A percentile compares a stretch with the other conserved stretches of the same genome.
phyloP scores from a whole-genome alignment of 1,284 basidiomycete genomes.

The Ceratobasidium sp. region DNA sequence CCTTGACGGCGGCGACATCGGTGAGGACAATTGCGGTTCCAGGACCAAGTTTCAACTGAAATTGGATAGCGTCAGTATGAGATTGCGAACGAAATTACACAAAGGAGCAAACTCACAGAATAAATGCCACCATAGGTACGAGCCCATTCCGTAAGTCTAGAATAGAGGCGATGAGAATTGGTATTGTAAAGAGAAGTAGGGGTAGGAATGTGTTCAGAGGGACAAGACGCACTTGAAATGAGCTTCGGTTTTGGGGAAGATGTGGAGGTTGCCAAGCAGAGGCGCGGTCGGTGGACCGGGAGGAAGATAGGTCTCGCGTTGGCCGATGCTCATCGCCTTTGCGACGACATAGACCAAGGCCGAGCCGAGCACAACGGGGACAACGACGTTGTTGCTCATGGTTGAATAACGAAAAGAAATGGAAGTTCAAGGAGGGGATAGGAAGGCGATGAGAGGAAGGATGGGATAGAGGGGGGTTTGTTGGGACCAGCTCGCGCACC shows the following conservation, averaged over 20 bases:
- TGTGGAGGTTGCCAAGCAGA: conserved; percentile 49
- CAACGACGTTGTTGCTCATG: neutral
- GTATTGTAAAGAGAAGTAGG: neutral
- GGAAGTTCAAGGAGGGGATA: neutral
- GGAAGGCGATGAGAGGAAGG: neutral
- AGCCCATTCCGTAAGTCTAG: conserved; percentile 48
- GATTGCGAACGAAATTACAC: neutral
- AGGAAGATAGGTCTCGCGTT: conserved; percentile 47
- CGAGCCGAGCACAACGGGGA: conserved; percentile 12
- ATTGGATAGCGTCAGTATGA: conserved; percentile 29
- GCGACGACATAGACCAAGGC: conserved; percentile 15
- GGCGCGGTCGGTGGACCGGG: conserved; percentile 51
- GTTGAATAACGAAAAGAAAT: neutral
- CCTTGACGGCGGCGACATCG: conserved; percentile 46
- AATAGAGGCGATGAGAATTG: neutral
- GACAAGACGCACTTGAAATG: conserved; percentile 44
- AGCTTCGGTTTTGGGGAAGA: conserved; percentile 47
- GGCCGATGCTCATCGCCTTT: conserved; percentile 26
- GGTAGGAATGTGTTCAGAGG: neutral
- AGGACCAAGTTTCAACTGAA: conserved; percentile 46
- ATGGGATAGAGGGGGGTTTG: conserved; percentile 7
- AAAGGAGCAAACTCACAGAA: conserved; percentile 38
- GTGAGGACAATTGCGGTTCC: conserved; percentile 48
- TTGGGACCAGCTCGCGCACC: neutral
- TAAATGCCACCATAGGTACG: conserved; percentile 47